Base-by-base conservation (phyloP, 2,329 filamentous ascomycete genomes). In the Neonectria sp. region DNA sequence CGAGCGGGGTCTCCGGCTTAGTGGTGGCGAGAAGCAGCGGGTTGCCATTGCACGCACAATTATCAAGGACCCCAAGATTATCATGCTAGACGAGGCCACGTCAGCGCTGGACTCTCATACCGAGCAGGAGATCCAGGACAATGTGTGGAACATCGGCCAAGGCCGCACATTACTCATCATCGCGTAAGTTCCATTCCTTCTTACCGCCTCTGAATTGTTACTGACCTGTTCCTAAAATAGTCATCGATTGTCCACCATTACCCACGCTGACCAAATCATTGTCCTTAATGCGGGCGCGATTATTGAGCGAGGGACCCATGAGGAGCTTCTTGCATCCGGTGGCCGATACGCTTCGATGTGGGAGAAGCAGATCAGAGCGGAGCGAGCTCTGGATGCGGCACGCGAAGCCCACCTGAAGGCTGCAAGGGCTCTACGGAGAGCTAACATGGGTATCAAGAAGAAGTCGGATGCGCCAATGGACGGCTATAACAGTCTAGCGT, bases 131-230 rank as follows among this genome's bases (percentile, higher is more conserved):
- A 97, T 98, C 67, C 95, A 98, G 81, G 89, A 92, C 66, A 95
- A 95, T 40, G 88, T 99, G 35, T 91, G 91, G 65, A 94, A 89
- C 15, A 89, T 98, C 53, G 93, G 94, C 17, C 86, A 92, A 73
- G 95, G 95, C 56, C 92, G 96, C 53, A 99, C 96, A 1, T 92
- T 98, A 84, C 89, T 99, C 68, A 95, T 98, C 58, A 98, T 99
- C 82, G 96, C 96, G 84, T 94, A 90, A 84, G 89, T 87, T 24
- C 48, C 51, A 33, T 27, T 60, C 11, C 6, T 13, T 13, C 21
- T 2, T n/a, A 29, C 21, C 58, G 4, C 29, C 43, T 12, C 3
- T 8, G 12, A 37, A 24, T 40, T 43, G 61, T 27, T 66, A 29
- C 75, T 79, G 65, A 79, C 65, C 6, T 37, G 25, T 60, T 58